Evolutionary conservation across 2,329 filamentous ascomycete genomes (phyloP).

Genomic region (Pseudogymnoascus sp.): DNA sequence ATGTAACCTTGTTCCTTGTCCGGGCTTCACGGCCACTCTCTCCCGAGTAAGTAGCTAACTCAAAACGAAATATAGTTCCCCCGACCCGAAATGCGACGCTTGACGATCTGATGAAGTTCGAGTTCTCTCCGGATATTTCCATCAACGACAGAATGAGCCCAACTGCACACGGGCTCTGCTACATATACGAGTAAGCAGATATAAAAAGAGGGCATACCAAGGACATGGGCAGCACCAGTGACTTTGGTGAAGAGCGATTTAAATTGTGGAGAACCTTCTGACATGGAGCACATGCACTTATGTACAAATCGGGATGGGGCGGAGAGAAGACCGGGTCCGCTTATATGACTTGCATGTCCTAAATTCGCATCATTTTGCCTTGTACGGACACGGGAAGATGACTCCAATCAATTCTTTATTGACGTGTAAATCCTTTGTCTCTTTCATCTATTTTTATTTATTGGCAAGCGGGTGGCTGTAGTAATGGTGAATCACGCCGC

Average conservation of each 20-base stretch:
- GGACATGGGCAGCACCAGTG: too few species aligned
- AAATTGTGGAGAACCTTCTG: not conserved
- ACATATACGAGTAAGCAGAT: not conserved
- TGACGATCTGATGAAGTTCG: constrained; percentile 33
- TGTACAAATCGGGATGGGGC: not conserved
- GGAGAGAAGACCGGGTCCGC: not conserved
- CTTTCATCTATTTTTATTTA: not conserved
- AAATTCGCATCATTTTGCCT: not conserved
- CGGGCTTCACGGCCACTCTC: not conserved
- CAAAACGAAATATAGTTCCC: constrained; percentile 20
- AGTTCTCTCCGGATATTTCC: not conserved
- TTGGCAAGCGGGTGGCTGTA: too few species aligned
- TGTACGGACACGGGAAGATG: not conserved
- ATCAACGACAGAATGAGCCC: not conserved
- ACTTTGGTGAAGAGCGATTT: not conserved
- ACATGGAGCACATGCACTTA: not conserved
- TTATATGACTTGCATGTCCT: not conserved
- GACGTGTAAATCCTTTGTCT: not conserved
- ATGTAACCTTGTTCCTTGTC: not conserved
- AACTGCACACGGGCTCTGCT: not conserved
- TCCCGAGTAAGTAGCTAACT: not conserved
- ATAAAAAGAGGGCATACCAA: too few species aligned
- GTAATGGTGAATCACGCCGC: too few species aligned
- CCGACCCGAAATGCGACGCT: constrained; percentile 38
- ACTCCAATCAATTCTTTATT: not conserved